Evolutionary conservation across 306 rosid genomes (phyloP).

Genomic region (Quillaja saponaria): DNA sequence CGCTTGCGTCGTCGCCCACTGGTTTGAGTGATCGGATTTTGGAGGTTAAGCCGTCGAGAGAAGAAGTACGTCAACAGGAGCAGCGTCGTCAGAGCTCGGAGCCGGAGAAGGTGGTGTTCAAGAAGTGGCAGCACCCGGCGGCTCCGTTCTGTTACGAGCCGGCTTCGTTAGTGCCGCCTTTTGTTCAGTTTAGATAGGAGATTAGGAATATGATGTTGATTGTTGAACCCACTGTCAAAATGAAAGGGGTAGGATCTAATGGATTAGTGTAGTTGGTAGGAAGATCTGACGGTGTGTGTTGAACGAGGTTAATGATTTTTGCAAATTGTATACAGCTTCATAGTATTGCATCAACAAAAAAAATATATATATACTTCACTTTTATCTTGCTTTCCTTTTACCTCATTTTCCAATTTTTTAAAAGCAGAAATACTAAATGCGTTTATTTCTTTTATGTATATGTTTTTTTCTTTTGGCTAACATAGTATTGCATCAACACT

Average conservation of each 20-base stretch:
- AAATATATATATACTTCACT: slow-evolving; percentile 15
- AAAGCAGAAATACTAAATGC: too few relatives aligned
- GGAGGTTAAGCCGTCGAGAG: slow-evolving; percentile 33
- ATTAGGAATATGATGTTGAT: not conserved
- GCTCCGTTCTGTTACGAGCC: slow-evolving; percentile 80
- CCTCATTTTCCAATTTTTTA: too few relatives aligned
- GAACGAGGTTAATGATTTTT: slow-evolving; percentile 20
- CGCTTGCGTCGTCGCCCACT: slow-evolving; percentile 65
- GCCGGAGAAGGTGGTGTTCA: slow-evolving; percentile 50
- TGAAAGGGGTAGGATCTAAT: slow-evolving; percentile 11
- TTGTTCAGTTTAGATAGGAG: slow-evolving; percentile 49
- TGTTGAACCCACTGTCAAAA: not conserved
- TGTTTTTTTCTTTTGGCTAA: too few relatives aligned
- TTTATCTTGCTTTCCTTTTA: slow-evolving; percentile 11
- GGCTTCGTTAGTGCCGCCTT: slow-evolving; percentile 51
- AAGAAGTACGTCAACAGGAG: slow-evolving; percentile 31
- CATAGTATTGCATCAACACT: too few relatives aligned
- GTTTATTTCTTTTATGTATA: too few relatives aligned
- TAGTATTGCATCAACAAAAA: too few relatives aligned
- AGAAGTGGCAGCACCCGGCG: slow-evolving; percentile 97
- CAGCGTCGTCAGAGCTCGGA: slow-evolving; percentile 31
- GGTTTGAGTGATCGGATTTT: slow-evolving; percentile 18
- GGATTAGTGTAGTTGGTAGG: slow-evolving; percentile 5
- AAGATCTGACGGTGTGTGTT: slow-evolving; percentile 41
- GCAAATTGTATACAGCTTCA: slow-evolving; percentile 9